Conservation (phyloP, 208 protist genomes). For the Leishmania turanica region DNA sequence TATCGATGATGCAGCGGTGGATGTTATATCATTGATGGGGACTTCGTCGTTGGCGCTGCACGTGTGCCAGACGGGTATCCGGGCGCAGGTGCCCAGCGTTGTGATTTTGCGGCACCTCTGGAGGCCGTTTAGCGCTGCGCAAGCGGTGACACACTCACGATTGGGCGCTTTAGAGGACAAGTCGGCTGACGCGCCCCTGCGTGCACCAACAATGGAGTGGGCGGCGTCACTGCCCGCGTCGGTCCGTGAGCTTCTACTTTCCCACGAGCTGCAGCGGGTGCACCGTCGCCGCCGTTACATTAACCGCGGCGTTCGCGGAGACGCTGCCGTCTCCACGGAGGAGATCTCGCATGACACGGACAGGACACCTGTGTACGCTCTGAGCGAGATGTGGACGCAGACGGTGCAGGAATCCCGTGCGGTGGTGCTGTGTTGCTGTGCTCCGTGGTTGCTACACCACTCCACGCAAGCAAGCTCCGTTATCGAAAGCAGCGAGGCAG, state of each 20-base stretch:
- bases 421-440: slow-evolving; percentile 22
- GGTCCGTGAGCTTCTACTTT: slow-evolving; percentile 16
- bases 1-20: not conserved
- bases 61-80: slow-evolving; percentile 24
- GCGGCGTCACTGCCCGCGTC: slow-evolving; percentile 16
- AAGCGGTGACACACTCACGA: not conserved
- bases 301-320: not conserved
- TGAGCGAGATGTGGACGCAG: slow-evolving; percentile 11
- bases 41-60: slow-evolving; percentile 1
- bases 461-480: not conserved
- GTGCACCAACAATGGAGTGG: slow-evolving; percentile 21
- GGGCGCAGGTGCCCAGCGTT: slow-evolving; percentile 21
- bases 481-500: not conserved
- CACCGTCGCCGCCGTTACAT: slow-evolving; percentile 8
- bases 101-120: slow-evolving; percentile 29
- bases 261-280: slow-evolving; percentile 16
- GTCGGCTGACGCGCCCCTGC: not conserved
- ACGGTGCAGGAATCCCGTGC: slow-evolving; percentile 14
- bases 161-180: not conserved
- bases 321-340: not conserved
- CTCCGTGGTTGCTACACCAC: slow-evolving; percentile 17
- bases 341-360: not conserved
- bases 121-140: slow-evolving; percentile 5
- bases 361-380: not conserved
- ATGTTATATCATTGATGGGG: not conserved